A percentile compares a stretch with the other conserved stretches of the same genome.
These are phyloP conservation scores for Delitschia confertaspora DNA, from an alignment of 495 filamentous ascomycete genomes.

Conservation along the genomic window DNA sequence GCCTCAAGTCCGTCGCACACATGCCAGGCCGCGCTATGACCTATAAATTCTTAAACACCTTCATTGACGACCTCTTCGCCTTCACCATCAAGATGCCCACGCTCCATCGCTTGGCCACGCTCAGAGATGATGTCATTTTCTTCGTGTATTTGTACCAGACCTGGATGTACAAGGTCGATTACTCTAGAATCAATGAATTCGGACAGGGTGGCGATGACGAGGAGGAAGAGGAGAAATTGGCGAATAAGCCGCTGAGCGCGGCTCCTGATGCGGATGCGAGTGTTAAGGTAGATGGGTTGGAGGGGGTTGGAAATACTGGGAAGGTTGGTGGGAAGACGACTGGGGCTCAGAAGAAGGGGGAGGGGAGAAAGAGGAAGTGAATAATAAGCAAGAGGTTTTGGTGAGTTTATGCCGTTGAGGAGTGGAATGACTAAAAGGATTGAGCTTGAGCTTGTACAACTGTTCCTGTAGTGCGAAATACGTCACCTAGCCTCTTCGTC, in stretches of 20 bases:
- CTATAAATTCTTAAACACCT: slow-evolving; percentile 90
- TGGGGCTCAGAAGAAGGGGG: slow-evolving; percentile 31
- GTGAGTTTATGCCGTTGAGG: too few relatives aligned
- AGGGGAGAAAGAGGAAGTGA: slow-evolving; percentile 32
- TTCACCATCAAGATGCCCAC: slow-evolving; percentile 99
- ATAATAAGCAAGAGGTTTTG: too few relatives aligned
- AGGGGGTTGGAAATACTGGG: slow-evolving; percentile 28
- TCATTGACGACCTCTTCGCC: slow-evolving; percentile 83
- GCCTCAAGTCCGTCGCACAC: slow-evolving; percentile 90
- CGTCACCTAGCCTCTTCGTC: too few relatives aligned
- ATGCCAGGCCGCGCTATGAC: slow-evolving; percentile 95
- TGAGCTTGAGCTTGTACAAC: too few relatives aligned
- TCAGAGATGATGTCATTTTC: slow-evolving; percentile 95
- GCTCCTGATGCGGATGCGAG: slow-evolving; percentile 33
- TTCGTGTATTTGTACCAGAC: slow-evolving; percentile 97
- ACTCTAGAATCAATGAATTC: slow-evolving; percentile 90
- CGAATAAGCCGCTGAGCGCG: slow-evolving; percentile 28
- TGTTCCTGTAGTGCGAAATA: too few relatives aligned
- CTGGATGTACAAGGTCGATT: slow-evolving; percentile 88
- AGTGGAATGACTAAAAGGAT: too few relatives aligned
- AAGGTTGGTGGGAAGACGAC: slow-evolving; percentile 30
- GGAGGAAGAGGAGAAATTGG: slow-evolving; percentile 48
- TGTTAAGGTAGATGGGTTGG: slow-evolving; percentile 35
- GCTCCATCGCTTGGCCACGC: slow-evolving; percentile 85
- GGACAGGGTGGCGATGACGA: slow-evolving; percentile 91